A percentile compares a stretch with the other conserved stretches of the same genome.
These are phyloP conservation scores for Massariosphaeria phaeospora DNA, from an alignment of 495 filamentous ascomycete genomes.

Conservation along the genomic window DNA sequence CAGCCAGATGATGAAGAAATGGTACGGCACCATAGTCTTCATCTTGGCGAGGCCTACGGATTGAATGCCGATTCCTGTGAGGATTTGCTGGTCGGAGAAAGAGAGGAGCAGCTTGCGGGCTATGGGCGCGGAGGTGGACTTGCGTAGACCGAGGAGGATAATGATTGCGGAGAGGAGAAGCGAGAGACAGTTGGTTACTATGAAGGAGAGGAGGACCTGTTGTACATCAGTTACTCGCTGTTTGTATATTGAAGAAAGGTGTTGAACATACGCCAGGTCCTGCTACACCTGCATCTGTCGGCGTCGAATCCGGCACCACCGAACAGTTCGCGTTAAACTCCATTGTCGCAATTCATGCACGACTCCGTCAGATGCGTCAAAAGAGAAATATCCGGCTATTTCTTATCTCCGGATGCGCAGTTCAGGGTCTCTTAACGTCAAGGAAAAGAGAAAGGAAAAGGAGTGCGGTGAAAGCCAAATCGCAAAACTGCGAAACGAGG, in stretches of 20 bases:
- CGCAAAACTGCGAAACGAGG: no score
- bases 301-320: constrained; percentile 41
- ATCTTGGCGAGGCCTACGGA: constrained; percentile 50
- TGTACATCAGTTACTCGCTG: not conserved
- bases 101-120: constrained; percentile 53
- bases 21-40: constrained; percentile 51
- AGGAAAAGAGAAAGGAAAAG: no score
- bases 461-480: no score
- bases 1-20: constrained; percentile 62
- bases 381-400: not conserved
- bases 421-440: no score
- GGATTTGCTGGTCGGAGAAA: constrained; percentile 58
- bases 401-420: no score
- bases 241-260: not conserved
- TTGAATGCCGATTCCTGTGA: constrained; percentile 57
- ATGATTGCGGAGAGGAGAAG: constrained; percentile 48
- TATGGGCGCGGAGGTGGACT: constrained; percentile 41
- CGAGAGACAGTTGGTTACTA: constrained; percentile 51
- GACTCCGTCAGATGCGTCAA: not conserved
- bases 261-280: constrained; percentile 50
- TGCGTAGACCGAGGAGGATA: constrained; percentile 45
- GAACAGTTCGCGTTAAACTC: constrained; percentile 46
- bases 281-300: constrained; percentile 54
- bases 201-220: constrained; percentile 56
- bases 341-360: not conserved